A percentile compares a stretch with the other conserved stretches of the same genome.
These are phyloP conservation scores for Tolypocladium ovalisporum DNA, from an alignment of 2,329 filamentous ascomycete genomes.

Conservation along the genomic window DNA sequence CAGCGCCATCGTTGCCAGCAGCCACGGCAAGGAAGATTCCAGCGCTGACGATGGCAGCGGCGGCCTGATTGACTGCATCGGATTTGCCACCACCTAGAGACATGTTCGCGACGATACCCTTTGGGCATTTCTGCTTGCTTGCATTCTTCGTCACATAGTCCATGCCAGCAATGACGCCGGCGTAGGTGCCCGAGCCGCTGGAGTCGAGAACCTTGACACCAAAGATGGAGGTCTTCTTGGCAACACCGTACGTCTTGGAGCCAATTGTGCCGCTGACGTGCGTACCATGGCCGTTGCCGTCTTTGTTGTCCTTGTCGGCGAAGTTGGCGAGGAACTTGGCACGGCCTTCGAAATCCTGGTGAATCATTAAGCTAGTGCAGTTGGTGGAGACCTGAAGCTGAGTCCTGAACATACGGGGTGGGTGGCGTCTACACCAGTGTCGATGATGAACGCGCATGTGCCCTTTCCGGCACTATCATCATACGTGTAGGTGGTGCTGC, in stretches of 20 bases:
- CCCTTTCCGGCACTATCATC: constrained; percentile 25
- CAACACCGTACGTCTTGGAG: constrained; percentile 30
- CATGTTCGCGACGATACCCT: constrained; percentile 40
- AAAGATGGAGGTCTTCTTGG: constrained; percentile 30
- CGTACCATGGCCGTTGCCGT: constrained; percentile 36
- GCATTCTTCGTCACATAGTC: constrained; percentile 28
- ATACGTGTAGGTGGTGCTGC: constrained; percentile 21
- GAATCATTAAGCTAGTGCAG: background rate
- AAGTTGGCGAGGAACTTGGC: constrained; percentile 28
- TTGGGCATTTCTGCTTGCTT: constrained; percentile 23
- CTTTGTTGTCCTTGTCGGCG: constrained; percentile 21
- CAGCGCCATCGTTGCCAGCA: constrained; percentile 36
- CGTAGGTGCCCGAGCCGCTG: constrained; percentile 23
- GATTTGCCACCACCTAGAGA: constrained; percentile 39
- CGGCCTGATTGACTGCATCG: constrained; percentile 34
- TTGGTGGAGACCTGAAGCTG: background rate
- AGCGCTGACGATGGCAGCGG: constrained; percentile 26
- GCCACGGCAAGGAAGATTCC: constrained; percentile 44
- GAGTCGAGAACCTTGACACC: constrained; percentile 34
- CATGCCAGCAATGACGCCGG: constrained; percentile 32
- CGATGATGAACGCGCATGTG: constrained; percentile 32
- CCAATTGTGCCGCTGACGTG: constrained; percentile 35
- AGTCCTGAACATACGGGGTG: constrained; percentile 20
- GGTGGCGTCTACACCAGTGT: constrained; percentile 27
- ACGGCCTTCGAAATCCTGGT: constrained; percentile 29